A percentile compares a stretch with the other conserved stretches of the same genome.
Conservation (phyloP, 768 basidiomycete species). For the Hericium erinaceus region DNA sequence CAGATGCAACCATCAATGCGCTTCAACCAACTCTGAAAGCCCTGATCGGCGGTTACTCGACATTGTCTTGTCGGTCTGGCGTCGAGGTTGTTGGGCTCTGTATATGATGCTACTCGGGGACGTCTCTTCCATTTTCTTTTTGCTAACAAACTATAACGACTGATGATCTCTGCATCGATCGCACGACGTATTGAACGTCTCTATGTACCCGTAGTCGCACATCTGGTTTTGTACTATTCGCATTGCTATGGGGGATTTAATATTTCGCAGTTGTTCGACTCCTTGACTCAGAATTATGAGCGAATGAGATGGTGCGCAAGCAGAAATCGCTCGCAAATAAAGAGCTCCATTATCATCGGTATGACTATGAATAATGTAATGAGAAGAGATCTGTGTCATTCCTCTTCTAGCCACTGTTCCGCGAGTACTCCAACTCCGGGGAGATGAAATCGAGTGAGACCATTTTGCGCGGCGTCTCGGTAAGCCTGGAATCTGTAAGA, state of each 20-base stretch:
- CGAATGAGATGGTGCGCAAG: neutral
- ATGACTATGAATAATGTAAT: too few species aligned
- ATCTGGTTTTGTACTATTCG: constrained; percentile 17
- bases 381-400: constrained; percentile 23
- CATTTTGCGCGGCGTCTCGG: constrained; percentile 40
- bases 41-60: constrained; percentile 17
- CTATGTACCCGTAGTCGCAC: constrained; percentile 12
- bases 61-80: constrained; percentile 18
- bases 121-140: constrained; percentile 10
- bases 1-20: constrained; percentile 36
- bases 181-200: constrained; percentile 13
- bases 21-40: constrained; percentile 28
- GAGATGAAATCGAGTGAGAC: constrained; percentile 47
- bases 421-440: constrained; percentile 59
- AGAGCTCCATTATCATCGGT: too few species aligned
- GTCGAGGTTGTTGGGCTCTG: constrained; percentile 14
- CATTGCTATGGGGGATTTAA: constrained; percentile 15
- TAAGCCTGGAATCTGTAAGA: constrained; percentile 38
- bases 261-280: constrained; percentile 3
- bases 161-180: constrained; percentile 22
- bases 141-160: constrained; percentile 18
- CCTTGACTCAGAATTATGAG: neutral
- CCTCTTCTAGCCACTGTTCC: constrained; percentile 60
- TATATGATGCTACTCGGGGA: constrained; percentile 3
- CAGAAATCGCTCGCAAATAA: neutral